phyloP scores from a whole-genome alignment of 208 protist genomes.

The Acanthamoeba lugdunensis region DNA sequence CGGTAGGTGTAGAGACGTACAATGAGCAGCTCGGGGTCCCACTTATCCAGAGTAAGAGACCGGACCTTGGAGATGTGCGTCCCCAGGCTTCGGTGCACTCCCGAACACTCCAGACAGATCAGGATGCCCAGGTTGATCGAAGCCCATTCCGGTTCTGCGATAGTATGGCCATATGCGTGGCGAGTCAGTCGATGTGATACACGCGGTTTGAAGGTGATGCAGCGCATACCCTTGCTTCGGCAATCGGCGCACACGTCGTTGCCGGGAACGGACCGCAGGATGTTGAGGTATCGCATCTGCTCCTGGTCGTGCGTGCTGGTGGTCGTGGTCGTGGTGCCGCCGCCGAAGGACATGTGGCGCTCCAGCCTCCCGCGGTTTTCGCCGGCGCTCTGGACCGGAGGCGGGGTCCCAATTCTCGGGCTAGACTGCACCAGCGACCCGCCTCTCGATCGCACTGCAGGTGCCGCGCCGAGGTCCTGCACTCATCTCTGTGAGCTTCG shows the following conservation, averaged over 20 bases:
- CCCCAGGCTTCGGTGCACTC: constrained; percentile 84
- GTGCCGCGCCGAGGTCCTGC: neutral
- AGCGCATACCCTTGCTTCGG: constrained; percentile 48
- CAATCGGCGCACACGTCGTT: constrained; percentile 83
- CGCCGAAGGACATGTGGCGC: neutral
- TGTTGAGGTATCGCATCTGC: constrained; percentile 55
- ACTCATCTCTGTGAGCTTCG: neutral
- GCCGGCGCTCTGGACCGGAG: neutral
- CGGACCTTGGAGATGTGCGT: constrained; percentile 85
- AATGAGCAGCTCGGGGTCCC: constrained; percentile 72
- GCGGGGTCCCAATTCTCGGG: neutral
- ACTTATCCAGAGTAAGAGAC: constrained; percentile 84
- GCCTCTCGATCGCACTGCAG: neutral
- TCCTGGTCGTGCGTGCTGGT: neutral
- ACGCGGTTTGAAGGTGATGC: neutral
- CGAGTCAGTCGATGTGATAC: neutral
- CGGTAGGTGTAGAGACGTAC: neutral
- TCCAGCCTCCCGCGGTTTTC: neutral
- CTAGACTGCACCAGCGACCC: neutral
- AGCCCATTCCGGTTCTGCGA: constrained; percentile 81
- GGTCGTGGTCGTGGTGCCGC: neutral
- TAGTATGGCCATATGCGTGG: neutral
- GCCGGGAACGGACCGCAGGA: constrained; percentile 32
- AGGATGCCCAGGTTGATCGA: constrained; percentile 87
- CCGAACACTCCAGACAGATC: constrained; percentile 86